Evolutionary conservation across 768 basidiomycete genomes (phyloP).

Genomic region (Lepiota venenata): DNA sequence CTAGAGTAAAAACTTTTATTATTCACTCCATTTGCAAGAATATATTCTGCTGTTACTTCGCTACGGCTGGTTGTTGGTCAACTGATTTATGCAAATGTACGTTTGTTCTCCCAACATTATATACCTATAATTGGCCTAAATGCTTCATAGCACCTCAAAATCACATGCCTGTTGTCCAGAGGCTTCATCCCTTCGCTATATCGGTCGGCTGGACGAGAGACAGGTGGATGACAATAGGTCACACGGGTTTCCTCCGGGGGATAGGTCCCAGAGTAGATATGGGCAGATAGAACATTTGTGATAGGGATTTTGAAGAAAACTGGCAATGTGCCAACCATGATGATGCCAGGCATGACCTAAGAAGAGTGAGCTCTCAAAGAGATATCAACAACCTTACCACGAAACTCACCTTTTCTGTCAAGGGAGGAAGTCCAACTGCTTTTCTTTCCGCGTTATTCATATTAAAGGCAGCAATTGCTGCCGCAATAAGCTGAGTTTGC

Average conservation of each 20-base stretch:
- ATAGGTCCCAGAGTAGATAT: constrained; percentile 16
- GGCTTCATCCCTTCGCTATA: constrained; percentile 13
- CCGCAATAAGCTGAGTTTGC: constrained; percentile 23
- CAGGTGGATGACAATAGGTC: constrained; percentile 9
- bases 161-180: constrained; percentile 13
- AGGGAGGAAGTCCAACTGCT: constrained; percentile 4
- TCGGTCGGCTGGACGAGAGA: constrained; percentile 6
- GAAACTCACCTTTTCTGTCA: constrained; percentile 10
- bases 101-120: too few species aligned
- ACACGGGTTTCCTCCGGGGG: constrained; percentile 17
- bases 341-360: constrained; percentile 28
- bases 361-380: background rate
- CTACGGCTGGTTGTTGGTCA: too few species aligned
- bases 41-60: too few species aligned
- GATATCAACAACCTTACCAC: background rate
- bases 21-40: too few species aligned
- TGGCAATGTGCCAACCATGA: constrained; percentile 26
- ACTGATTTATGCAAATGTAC: too few species aligned
- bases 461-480: constrained; percentile 21
- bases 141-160: background rate
- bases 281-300: constrained; percentile 15
- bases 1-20: too few species aligned
- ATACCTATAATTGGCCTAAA: too few species aligned
- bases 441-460: constrained; percentile 17
- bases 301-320: constrained; percentile 29